Base-by-base conservation (phyloP, 169 alveolate genomes). In the Plasmodium ovale region DNA sequence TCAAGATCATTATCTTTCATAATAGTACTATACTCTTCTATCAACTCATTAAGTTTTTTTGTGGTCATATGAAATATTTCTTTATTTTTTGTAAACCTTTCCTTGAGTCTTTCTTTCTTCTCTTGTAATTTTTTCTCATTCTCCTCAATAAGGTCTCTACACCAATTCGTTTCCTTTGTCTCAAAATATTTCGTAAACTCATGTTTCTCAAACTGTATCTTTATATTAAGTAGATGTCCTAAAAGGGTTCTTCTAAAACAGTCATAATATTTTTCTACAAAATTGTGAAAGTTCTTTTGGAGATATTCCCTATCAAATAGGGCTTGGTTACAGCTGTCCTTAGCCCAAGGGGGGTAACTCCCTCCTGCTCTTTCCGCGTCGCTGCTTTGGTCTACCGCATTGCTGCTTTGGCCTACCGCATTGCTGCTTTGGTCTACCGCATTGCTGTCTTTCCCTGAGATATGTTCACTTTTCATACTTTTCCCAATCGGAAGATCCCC, bases 1-100 rank as follows among this genome's bases (percentile, higher is more conserved):
- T 77, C 72, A 1, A 9, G 12, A 33, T 25, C 23, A n/a, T 19
- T 1, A n/a, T 77, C 49, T 3, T 77, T 49, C 9, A 37, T 44
- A 47, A 62, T 25, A 19, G 7, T 9, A 14, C 12, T 39, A 29
- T 77, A 77, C 14, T 60, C 74, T 6, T 62, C 44, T 53, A 77
- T 51, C 19, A 60, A 53, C 10, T 62, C 29, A 21, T 56, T 60
- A 25, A 77, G 44, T 62, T 62, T 77, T 29, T 31, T n/a, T 51
- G 74, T 42, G 10, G 29, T 31, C 3, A 42, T 44, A 1, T 60
- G 21, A 77, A 54, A 77, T 4, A 53, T 62, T 60, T 77, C 56
- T 77, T 77, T 77, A 23, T 77, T 77, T 62, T 64, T 53, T 60
- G 47, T n/a, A 62, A 39, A 77, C 21, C 37, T 62, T 9, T 44